Percentiles rank a stretch among this genome's conserved stretches.
Conservation (phyloP, 1,284 basidiomycete genomes). For the Kalmanozyma brasiliensis region DNA sequence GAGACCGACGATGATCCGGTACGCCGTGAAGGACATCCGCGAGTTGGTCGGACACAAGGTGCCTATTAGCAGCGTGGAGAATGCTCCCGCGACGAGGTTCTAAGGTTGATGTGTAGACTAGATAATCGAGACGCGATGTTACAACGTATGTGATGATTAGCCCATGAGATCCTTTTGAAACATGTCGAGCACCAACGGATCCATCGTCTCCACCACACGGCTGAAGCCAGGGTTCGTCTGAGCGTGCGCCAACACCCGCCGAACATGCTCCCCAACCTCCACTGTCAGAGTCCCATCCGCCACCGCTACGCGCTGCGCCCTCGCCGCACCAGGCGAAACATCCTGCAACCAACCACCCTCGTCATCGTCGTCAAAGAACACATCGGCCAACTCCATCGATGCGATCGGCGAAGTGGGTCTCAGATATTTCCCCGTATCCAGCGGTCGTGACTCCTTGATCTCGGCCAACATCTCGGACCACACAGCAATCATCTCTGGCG, state of each 20-base stretch:
- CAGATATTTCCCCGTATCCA: constrained; percentile 29
- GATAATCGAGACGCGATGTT: too few relatives aligned
- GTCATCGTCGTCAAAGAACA: constrained; percentile 42
- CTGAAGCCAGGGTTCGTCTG: constrained; percentile 41
- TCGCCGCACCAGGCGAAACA: constrained; percentile 53
- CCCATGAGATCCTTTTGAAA: constrained; percentile 54
- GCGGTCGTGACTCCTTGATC: constrained; percentile 43
- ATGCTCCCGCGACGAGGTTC: constrained; percentile 66
- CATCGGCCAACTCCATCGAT: constrained; percentile 44
- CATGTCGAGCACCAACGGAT: constrained; percentile 62
- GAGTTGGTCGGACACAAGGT: constrained; percentile 98
- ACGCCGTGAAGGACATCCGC: constrained; percentile 91
- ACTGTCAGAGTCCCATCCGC: constrained; percentile 49
- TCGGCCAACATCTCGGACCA: constrained; percentile 64
- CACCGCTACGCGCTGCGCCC: constrained; percentile 38
- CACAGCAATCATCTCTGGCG: constrained; percentile 55
- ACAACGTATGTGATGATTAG: too few relatives aligned
- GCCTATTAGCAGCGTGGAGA: constrained; percentile 70
- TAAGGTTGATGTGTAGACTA: too few relatives aligned
- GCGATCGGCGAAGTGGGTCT: constrained; percentile 45
- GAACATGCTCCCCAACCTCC: constrained; percentile 44
- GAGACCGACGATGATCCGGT: constrained; percentile 95
- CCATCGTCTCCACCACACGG: constrained; percentile 43
- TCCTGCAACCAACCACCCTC: constrained; percentile 57
- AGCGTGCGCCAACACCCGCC: constrained; percentile 45